Base-by-base conservation (phyloP, 331 rosid species). In the Saraca asoca region DNA sequence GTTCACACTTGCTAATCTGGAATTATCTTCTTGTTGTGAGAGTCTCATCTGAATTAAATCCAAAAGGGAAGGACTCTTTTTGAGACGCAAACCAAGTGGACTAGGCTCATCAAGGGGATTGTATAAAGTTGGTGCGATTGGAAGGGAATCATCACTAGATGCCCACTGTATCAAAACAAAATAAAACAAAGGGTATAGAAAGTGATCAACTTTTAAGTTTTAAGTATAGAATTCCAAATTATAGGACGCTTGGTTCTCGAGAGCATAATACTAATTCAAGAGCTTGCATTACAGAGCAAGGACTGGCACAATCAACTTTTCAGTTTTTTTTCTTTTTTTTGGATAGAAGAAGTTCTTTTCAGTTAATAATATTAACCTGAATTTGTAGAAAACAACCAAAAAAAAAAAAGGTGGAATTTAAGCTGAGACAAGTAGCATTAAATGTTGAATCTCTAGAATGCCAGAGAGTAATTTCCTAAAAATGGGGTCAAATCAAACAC, bases 31-130 rank as follows among this genome's bases (percentile, higher is more conserved):
- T 54, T 87, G 31, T 24, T 24, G 88, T 0, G 95, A 79, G 7
- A 90, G 91, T 78, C 73, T 89, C 95, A 87, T 87, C 81, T 87
- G 95, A 75, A 90, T 90, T 82, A 90, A 85, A 69, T 90, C 96
- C 82, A 90, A 62, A 53, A 87, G 89, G 2, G 96, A 87, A 0
- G 96, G 96, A 51, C 95, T 90, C 58, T 90, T 90, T 72, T 74
- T 82, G 6, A 90, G 82, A 34, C 88, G 87, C 85, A 90, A 81
- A 8, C 95, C 96, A 13, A 90, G 69, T 0, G 96, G 95, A 45
- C 96, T 90, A 14, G 91, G 96, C 68, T 89, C 96, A 67, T 89
- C 86, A 8, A 89, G 64, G 6, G 91, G 91, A 48, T 85, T 79
- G 51, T 75, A 82, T 2, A n/a, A 48, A 55, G 77, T 14, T 2